A percentile compares a stretch with the other conserved stretches of the same genome.
Evolutionary conservation across 805 yeast genomes (phyloP).

Genomic region (Komagataella pseudopastoris): DNA sequence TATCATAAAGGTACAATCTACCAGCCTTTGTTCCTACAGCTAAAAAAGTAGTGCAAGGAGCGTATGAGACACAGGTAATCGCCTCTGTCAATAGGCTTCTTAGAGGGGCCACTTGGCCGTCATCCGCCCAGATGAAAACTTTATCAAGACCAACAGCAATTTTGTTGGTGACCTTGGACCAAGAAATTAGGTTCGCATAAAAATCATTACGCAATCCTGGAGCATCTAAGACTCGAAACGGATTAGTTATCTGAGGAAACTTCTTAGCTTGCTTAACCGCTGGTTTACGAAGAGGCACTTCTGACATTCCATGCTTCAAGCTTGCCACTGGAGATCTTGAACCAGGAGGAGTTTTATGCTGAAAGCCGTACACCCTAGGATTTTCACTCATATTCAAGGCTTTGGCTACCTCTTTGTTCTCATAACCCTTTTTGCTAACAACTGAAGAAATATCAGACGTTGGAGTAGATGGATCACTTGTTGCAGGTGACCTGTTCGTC

Average conservation of each 20-base stretch:
- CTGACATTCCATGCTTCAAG: slow-evolving; percentile 4
- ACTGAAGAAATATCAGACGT: neutral
- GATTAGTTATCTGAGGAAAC: slow-evolving; percentile 21
- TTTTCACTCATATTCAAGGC: neutral
- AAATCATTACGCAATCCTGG: slow-evolving; percentile 66
- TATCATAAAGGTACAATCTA: slow-evolving; percentile 24
- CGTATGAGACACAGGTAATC: slow-evolving; percentile 41
- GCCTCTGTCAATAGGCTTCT: slow-evolving; percentile 24
- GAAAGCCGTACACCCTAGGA: neutral
- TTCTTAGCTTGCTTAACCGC: slow-evolving; percentile 10
- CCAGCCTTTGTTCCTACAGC: slow-evolving; percentile 52
- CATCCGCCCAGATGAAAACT: slow-evolving; percentile 52
- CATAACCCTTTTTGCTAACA: slow-evolving; percentile 1
- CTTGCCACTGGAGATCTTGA: neutral
- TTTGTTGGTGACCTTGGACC: slow-evolving; percentile 40
- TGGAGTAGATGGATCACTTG: neutral
- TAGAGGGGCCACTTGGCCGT: slow-evolving; percentile 29
- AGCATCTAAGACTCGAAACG: slow-evolving; percentile 47
- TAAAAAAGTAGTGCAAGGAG: slow-evolving; percentile 19
- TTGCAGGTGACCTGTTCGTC: neutral
- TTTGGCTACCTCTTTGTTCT: neutral
- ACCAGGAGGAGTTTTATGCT: neutral
- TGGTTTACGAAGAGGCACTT: slow-evolving; percentile 3
- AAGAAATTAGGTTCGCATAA: slow-evolving; percentile 61
- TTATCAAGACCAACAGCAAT: slow-evolving; percentile 57